Conservation (phyloP, 495 filamentous ascomycete species). For the Massariosphaeria phaeospora region DNA sequence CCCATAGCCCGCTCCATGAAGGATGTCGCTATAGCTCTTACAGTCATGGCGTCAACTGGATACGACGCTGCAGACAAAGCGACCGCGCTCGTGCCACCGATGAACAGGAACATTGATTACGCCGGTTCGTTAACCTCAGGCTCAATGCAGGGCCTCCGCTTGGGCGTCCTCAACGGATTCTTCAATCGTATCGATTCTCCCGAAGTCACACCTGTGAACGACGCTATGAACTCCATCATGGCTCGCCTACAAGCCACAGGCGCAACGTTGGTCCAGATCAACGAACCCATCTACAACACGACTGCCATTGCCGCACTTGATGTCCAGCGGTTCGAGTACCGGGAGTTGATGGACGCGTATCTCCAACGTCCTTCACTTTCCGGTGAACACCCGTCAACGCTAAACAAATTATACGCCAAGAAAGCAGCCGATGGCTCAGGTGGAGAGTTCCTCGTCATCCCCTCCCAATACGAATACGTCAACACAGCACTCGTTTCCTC, state of each 20-base stretch:
- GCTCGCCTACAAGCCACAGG: constrained; percentile 38
- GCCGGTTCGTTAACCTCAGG: constrained; percentile 38
- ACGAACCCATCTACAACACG: constrained; percentile 50
- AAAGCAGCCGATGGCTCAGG: constrained; percentile 22
- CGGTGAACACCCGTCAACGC: constrained; percentile 38
- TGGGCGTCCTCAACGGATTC: constrained; percentile 49
- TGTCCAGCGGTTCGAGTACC: constrained; percentile 56
- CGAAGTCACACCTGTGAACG: constrained; percentile 53
- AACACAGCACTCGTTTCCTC: constrained; percentile 48
- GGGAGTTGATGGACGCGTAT: constrained; percentile 47
- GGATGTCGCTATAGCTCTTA: constrained; percentile 53
- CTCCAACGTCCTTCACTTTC: constrained; percentile 40
- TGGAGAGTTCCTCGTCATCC: constrained; percentile 52
- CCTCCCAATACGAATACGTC: constrained; percentile 51
- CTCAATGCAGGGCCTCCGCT: constrained; percentile 42
- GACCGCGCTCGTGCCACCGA: constrained; percentile 41
- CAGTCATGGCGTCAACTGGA: constrained; percentile 52
- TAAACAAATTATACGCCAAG: constrained; percentile 44
- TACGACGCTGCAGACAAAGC: constrained; percentile 46
- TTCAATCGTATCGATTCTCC: constrained; percentile 41
- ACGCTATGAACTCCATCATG: constrained; percentile 42
- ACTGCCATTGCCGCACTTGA: constrained; percentile 47
- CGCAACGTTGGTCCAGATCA: constrained; percentile 45
- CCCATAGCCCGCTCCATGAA: constrained; percentile 52
- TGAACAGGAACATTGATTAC: constrained; percentile 43